Evolutionary conservation across 371 early-diverging fungal species (phyloP), one percentile per base, ranked within the genome.

Genomic region (Cokeromyces recurvatus): DNA sequence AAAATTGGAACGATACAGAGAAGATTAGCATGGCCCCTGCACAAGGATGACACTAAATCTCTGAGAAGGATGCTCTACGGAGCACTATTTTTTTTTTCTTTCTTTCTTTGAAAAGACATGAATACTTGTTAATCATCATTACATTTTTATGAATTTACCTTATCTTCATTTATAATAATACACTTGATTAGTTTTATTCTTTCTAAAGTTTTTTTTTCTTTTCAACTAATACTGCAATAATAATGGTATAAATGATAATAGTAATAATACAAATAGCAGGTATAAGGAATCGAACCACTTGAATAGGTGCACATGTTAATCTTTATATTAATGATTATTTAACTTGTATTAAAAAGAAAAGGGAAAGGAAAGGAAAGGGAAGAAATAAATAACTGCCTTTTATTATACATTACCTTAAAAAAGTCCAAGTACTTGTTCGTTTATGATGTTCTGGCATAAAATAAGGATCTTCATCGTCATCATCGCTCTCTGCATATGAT

Each of bases 1-100:
- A 66, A 71, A 71, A 64, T 64, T 66, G 52, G 52, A 84, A 82
- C 77, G 75, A 81, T 84, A 85, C 84, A 85, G 84, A 85, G 85
- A 86, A 86, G 84, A 86, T 86, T 85, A 86, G 85, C 86, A 85
- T 86, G 82, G 85, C 83, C 86, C 85, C 85, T 84, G 85, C 39
- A 38, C 39, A 38, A 38, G 39, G 39, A 38, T 38, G 39, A 38
- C 39, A 38, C 39, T 22, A 38, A 38, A 38, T 21, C 21, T 38
- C 39, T 38, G 39, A 38, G 39, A 38, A 5, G 39, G 39, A 38
- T 10, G 39, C 39, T 38, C 22, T 38, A 38, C 39, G 50, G 50
- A 50, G 50, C 50, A 50, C 31, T 12, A 21, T 42, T 50, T 50
- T 50, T 50, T 47, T 46, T 27, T n/a, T n/a, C n/a, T n/a, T n/a